Conservation (phyloP, 1,284 basidiomycete genomes). For the Rhodotorula mucilaginosa region DNA sequence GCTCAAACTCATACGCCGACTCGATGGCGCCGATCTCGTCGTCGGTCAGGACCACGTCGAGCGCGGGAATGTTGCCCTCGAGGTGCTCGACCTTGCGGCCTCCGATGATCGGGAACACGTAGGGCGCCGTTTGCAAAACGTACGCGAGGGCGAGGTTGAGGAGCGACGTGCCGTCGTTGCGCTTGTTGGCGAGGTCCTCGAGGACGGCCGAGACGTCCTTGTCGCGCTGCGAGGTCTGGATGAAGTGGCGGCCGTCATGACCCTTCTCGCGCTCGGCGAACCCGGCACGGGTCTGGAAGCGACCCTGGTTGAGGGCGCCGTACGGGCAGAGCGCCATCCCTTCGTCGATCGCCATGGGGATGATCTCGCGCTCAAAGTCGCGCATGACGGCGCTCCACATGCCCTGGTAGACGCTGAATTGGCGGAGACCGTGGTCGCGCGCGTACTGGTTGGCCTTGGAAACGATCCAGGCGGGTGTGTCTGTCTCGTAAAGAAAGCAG, state of each 20-base stretch:
- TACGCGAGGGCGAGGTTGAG: constrained; percentile 35
- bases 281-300: constrained; percentile 49
- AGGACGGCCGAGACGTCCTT: constrained; percentile 7
- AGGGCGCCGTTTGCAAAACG: constrained; percentile 14
- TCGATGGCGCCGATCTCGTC: too few relatives aligned
- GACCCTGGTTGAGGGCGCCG: constrained; percentile 56
- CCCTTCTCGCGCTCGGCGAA: constrained; percentile 19
- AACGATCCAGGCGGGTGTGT: constrained; percentile 61
- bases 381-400: constrained; percentile 54
- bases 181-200: constrained; percentile 33
- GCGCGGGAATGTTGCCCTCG: too few relatives aligned
- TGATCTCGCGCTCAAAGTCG: constrained; percentile 61
- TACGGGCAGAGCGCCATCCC: constrained; percentile 55
- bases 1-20: too few relatives aligned
- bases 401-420: constrained; percentile 61
- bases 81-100: too few relatives aligned
- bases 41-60: too few relatives aligned
- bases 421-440: constrained; percentile 54
- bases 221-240: constrained; percentile 5
- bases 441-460: constrained; percentile 59
- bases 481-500: constrained; percentile 24
- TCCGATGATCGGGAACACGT: too few relatives aligned
- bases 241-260: background rate
- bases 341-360: constrained; percentile 57
- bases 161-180: constrained; percentile 40